These are phyloP conservation scores for Crithidia thermophila DNA, from an alignment of 208 protist species.

Conservation along the genomic window DNA sequence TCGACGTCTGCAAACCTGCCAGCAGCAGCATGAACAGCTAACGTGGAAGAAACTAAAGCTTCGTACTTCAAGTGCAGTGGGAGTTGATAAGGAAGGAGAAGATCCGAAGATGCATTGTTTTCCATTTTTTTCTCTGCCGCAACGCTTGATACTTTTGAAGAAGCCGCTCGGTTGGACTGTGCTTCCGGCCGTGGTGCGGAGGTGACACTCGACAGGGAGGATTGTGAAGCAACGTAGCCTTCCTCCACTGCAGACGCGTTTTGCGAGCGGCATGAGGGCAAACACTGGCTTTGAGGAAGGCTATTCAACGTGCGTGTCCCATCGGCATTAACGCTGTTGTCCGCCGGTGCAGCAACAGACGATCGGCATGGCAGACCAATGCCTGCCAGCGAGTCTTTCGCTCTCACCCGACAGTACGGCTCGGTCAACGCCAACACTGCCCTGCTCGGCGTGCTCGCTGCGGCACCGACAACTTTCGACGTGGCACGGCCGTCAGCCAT, in stretches of 20 bases:
- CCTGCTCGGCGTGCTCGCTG: neutral
- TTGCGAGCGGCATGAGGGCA: neutral
- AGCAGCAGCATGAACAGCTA: no score
- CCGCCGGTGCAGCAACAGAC: neutral
- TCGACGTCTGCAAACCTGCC: neutral
- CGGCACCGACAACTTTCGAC: neutral
- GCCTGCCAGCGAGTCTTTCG: conserved; percentile 11
- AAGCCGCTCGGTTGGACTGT: no score
- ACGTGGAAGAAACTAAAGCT: no score
- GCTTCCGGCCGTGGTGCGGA: no score
- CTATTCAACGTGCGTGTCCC: neutral
- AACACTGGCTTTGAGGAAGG: neutral
- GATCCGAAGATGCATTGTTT: no score
- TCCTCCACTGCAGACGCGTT: neutral
- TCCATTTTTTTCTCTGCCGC: no score
- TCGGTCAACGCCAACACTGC: neutral
- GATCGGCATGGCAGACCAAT: conserved; percentile 8
- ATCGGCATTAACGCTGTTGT: neutral
- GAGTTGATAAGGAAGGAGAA: no score
- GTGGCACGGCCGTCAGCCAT: neutral
- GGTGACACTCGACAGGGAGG: no score
- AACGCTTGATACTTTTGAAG: no score
- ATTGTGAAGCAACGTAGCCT: conserved; percentile 4
- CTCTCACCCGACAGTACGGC: conserved; percentile 19
- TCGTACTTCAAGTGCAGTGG: no score